Percentiles rank a stretch among this genome's conserved stretches.
Evolutionary conservation across 2,329 filamentous ascomycete species (phyloP).

Genomic region (Dichotomopilus funicola): DNA sequence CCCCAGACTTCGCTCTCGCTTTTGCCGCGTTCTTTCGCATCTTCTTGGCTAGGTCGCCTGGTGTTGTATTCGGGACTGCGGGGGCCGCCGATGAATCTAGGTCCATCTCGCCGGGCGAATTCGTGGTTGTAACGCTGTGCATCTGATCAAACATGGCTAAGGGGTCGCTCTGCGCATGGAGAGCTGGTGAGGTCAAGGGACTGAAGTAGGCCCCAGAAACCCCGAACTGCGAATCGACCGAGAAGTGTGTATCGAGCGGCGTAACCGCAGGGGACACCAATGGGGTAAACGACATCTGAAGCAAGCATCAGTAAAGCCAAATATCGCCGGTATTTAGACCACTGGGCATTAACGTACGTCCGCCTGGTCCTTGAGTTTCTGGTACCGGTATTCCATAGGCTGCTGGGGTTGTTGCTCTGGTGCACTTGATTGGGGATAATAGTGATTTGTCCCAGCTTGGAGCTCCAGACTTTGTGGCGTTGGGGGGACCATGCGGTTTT

Average conservation of each 20-base stretch:
- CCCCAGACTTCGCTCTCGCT: conserved; percentile 44
- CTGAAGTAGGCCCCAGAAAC: conserved; percentile 73
- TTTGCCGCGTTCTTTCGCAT: conserved; percentile 47
- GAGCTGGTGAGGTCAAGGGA: conserved; percentile 71
- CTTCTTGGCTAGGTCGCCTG: conserved; percentile 47
- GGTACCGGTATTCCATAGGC: conserved; percentile 60
- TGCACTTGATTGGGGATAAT: conserved; percentile 53
- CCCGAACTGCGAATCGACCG: conserved; percentile 51
- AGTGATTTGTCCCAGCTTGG: conserved; percentile 52
- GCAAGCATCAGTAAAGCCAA: conserved; percentile 24
- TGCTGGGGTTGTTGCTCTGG: conserved; percentile 49
- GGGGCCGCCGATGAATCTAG: conserved; percentile 37
- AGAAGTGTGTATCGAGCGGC: conserved; percentile 66
- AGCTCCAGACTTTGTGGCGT: conserved; percentile 78
- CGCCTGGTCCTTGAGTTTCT: conserved; percentile 62
- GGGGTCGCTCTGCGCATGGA: conserved; percentile 62
- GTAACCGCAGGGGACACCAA: conserved; percentile 80
- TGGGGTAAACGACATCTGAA: conserved; percentile 68
- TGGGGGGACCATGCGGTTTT: conserved; percentile 61
- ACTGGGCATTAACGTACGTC: conserved; percentile 42
- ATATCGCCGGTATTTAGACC: conserved; percentile 5
- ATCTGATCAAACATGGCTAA: conserved; percentile 40
- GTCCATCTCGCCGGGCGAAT: conserved; percentile 54
- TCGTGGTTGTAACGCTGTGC: conserved; percentile 39
- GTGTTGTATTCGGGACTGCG: conserved; percentile 31